Evolutionary conservation across 805 yeast species (phyloP).

Genomic region (Wickerhamiella musiphila): DNA sequence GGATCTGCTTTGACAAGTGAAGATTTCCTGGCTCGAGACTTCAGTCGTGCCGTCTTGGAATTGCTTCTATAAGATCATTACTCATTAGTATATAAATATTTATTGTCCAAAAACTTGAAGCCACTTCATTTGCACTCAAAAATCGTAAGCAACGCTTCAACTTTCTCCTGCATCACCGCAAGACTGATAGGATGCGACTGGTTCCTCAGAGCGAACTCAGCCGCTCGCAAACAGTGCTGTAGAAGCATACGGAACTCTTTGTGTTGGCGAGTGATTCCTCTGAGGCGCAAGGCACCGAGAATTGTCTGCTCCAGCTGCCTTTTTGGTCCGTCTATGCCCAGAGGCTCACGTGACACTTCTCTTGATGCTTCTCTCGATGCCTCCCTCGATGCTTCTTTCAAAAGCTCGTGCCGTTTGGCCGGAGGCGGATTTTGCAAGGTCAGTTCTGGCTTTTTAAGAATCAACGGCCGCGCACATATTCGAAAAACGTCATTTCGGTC

Average conservation of each 20-base stretch:
- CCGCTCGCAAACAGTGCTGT: conserved; percentile 16
- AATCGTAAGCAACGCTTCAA: conserved; percentile 11
- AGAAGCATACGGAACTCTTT: conserved; percentile 18
- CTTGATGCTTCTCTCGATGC: no score
- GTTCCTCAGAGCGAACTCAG: conserved; percentile 17
- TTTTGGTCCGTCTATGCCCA: conserved; percentile 1
- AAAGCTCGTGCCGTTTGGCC: no score
- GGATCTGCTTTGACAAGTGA: no score
- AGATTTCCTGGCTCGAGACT: no score
- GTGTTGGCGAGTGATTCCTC: conserved; percentile 17
- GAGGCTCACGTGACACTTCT: no score
- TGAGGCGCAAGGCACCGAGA: conserved; percentile 22
- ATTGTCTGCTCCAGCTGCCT: conserved; percentile 17
- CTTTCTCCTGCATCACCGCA: conserved; percentile 11
- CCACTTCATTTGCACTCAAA: conserved; percentile 5
- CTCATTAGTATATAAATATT: not conserved
- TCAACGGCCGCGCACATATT: conserved; percentile 9
- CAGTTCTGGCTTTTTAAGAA: not conserved
- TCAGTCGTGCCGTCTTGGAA: not conserved
- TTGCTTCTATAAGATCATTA: no score
- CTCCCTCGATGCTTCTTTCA: no score
- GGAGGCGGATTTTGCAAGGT: not conserved
- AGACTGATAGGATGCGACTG: conserved; percentile 3
- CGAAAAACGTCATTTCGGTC: conserved; percentile 3
- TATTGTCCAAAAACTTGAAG: not conserved